These are phyloP conservation scores for Tylopilus rubrobrunneus DNA, from an alignment of 768 basidiomycete genomes.

Conservation along the genomic window DNA sequence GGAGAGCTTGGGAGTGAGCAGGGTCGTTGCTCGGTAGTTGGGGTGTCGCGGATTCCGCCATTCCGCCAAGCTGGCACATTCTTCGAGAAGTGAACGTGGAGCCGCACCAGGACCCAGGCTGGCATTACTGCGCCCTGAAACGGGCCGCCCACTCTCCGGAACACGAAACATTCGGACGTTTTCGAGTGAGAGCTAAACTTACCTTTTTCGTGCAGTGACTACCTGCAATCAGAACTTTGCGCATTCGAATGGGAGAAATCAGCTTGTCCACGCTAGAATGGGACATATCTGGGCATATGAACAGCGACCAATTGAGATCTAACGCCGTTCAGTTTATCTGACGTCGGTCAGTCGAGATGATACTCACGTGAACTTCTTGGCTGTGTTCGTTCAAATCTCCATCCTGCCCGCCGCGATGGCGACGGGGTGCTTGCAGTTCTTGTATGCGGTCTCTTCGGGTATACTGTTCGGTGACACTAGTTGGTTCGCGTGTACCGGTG, in stretches of 20 bases:
- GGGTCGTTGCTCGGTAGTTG: neutral
- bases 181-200: neutral
- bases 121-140: conserved; percentile 7
- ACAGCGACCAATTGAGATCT: conserved; percentile 10
- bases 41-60: neutral
- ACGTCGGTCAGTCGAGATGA: neutral
- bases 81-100: conserved; percentile 3
- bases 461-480: conserved; percentile 19
- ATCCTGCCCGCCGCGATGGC: conserved; percentile 26
- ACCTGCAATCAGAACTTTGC: neutral
- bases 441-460: conserved; percentile 19
- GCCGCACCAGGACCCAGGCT: neutral
- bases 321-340: conserved; percentile 16
- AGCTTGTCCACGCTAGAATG: neutral
- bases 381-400: conserved; percentile 14
- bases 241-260: neutral
- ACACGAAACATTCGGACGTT: conserved; percentile 1
- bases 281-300: neutral
- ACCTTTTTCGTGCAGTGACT: conserved; percentile 16
- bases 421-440: conserved; percentile 16
- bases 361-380: conserved; percentile 2
- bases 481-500: conserved; percentile 5
- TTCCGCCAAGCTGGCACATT: neutral
- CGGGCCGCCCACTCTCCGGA: conserved; percentile 3
- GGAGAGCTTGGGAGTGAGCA: neutral